These are phyloP conservation scores for Dactylonectria macrodidyma DNA, from an alignment of 2,329 filamentous ascomycete species.

Conservation along the genomic window DNA sequence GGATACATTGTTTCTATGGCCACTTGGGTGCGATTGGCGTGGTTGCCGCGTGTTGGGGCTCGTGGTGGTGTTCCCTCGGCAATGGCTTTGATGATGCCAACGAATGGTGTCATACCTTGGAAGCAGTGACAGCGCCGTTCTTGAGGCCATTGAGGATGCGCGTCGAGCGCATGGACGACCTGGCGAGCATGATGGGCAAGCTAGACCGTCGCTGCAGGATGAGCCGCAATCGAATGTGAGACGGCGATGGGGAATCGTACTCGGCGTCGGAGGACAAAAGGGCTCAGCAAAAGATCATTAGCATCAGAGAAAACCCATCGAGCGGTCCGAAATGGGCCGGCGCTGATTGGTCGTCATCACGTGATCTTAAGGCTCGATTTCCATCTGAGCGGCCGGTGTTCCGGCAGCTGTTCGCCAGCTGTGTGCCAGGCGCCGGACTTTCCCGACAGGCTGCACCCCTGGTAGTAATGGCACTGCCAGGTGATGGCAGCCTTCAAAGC, in stretches of 20 bases:
- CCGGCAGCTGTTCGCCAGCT: constrained; percentile 24
- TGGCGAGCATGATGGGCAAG: constrained; percentile 87
- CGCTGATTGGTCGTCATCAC: constrained; percentile 59
- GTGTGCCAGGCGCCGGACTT: constrained; percentile 14
- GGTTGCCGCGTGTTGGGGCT: constrained; percentile 40
- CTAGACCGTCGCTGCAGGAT: constrained; percentile 56
- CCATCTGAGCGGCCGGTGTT: constrained; percentile 39
- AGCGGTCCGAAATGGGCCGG: constrained; percentile 61
- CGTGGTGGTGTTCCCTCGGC: constrained; percentile 54
- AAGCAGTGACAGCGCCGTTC: constrained; percentile 79
- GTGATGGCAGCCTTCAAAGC: too few relatives aligned
- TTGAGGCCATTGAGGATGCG: constrained; percentile 85
- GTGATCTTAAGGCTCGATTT: constrained; percentile 44
- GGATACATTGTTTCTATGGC: constrained; percentile 36
- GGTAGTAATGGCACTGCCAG: neutral
- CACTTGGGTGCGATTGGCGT: constrained; percentile 50
- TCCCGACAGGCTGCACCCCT: constrained; percentile 13
- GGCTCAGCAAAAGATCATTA: constrained; percentile 57
- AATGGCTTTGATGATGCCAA: constrained; percentile 48
- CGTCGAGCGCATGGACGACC: constrained; percentile 90
- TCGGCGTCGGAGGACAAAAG: constrained; percentile 57
- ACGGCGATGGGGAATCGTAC: constrained; percentile 56
- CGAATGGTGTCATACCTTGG: constrained; percentile 77
- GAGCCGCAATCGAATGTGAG: constrained; percentile 54
- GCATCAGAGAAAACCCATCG: constrained; percentile 58